These are phyloP conservation scores for Comarum palustre DNA, from an alignment of 306 rosid genomes.

Conservation along the genomic window DNA sequence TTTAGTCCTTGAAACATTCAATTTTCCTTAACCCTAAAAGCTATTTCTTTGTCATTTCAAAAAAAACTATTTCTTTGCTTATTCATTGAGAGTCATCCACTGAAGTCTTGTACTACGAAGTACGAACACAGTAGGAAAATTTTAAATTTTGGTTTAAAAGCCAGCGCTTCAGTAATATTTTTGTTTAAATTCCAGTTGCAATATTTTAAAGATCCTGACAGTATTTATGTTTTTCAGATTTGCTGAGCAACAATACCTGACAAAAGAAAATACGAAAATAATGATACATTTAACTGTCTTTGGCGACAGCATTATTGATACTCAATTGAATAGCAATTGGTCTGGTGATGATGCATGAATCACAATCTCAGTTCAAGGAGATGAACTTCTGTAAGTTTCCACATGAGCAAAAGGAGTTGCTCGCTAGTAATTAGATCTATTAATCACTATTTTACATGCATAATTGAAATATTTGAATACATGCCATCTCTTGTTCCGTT, in stretches of 20 bases:
- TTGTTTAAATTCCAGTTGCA: slow-evolving; percentile 24
- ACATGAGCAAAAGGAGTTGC: background rate
- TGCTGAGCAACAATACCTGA: background rate
- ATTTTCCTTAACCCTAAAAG: slow-evolving; percentile 15
- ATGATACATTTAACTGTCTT: background rate
- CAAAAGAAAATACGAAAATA: background rate
- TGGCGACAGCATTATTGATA: background rate
- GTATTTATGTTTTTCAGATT: background rate
- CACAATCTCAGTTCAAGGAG: background rate
- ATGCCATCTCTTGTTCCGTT: too few relatives aligned
- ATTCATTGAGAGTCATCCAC: background rate
- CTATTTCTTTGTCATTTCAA: background rate
- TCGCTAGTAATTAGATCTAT: too few relatives aligned
- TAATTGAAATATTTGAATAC: too few relatives aligned
- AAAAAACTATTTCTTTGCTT: background rate
- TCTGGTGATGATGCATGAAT: background rate
- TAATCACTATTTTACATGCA: too few relatives aligned
- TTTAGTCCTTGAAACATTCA: too few relatives aligned
- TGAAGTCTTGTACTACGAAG: slow-evolving; percentile 11
- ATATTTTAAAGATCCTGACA: slow-evolving; percentile 20
- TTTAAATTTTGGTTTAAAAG: slow-evolving; percentile 26
- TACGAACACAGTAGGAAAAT: background rate
- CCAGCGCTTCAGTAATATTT: background rate
- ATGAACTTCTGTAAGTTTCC: background rate
- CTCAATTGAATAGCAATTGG: background rate